Conservation (phyloP, 2,329 filamentous ascomycete species). For the Aspergillus sp. region DNA sequence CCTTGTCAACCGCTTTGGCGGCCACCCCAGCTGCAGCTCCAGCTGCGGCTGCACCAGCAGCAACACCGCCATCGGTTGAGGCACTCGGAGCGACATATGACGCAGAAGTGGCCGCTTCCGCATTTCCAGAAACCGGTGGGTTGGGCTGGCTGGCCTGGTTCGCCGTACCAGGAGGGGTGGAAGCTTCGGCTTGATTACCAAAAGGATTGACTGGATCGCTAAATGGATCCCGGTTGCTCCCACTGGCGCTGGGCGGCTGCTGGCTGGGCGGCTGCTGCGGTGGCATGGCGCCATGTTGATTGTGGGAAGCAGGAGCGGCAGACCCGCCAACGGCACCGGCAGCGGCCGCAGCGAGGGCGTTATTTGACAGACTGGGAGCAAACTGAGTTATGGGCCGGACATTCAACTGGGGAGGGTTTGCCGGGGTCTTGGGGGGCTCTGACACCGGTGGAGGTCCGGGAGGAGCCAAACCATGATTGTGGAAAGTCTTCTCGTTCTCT, state of each 20-base stretch:
- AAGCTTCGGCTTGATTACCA: slow-evolving; percentile 49
- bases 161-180: slow-evolving; percentile 11
- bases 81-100: slow-evolving; percentile 18
- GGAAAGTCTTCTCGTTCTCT: slow-evolving; percentile 56
- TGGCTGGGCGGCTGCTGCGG: slow-evolving; percentile 24
- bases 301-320: slow-evolving; percentile 19
- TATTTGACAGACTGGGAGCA: slow-evolving; percentile 52
- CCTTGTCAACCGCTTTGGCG: slow-evolving; percentile 14
- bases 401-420: slow-evolving; percentile 68
- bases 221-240: slow-evolving; percentile 36
- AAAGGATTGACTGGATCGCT: slow-evolving; percentile 61
- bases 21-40: slow-evolving; percentile 31
- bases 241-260: slow-evolving; percentile 30
- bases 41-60: slow-evolving; percentile 31
- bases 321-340: slow-evolving; percentile 9
- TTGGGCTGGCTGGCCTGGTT: slow-evolving; percentile 4
- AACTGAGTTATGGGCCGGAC: slow-evolving; percentile 79
- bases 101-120: slow-evolving; percentile 3
- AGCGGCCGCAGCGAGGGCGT: slow-evolving; percentile 12
- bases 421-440: slow-evolving; percentile 25
- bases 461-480: slow-evolving; percentile 18
- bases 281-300: too few relatives aligned
- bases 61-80: slow-evolving; percentile 31
- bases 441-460: slow-evolving; percentile 29
- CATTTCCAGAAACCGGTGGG: slow-evolving; percentile 1